Conservation (phyloP, 305 asterid species). For the Fraxinus paxiana region DNA sequence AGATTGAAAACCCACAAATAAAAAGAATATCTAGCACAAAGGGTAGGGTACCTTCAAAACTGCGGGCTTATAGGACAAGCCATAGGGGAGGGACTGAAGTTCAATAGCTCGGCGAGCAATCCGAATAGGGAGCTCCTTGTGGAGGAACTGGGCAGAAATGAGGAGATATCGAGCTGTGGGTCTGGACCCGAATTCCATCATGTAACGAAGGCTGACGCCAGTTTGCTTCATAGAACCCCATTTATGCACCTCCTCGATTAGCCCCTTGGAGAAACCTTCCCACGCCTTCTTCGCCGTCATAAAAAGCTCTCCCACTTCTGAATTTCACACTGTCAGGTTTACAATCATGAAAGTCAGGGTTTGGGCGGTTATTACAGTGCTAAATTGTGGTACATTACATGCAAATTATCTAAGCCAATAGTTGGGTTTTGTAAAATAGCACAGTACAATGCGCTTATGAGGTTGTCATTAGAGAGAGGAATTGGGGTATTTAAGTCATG, state of each 20-base stretch:
- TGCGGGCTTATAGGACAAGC: slow-evolving; percentile 72
- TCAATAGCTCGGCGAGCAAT: slow-evolving; percentile 85
- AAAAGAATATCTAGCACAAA: neutral
- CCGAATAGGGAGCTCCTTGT: slow-evolving; percentile 78
- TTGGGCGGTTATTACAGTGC: neutral
- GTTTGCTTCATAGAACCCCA: slow-evolving; percentile 83
- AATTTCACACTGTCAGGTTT: neutral
- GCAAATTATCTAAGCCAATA: neutral
- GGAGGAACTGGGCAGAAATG: slow-evolving; percentile 81
- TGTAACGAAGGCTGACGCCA: slow-evolving; percentile 85
- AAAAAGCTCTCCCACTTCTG: no score
- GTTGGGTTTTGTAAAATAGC: neutral
- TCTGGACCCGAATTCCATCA: slow-evolving; percentile 86
- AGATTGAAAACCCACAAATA: neutral
- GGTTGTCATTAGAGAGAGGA: neutral
- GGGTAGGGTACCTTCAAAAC: slow-evolving; percentile 51
- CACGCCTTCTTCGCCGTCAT: slow-evolving; percentile 76
- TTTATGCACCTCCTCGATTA: slow-evolving; percentile 62
- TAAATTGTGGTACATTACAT: neutral
- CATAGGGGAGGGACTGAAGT: slow-evolving; percentile 70
- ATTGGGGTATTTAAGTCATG: no score
- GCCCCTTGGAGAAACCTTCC: slow-evolving; percentile 48
- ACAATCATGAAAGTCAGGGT: neutral
- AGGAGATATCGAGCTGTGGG: slow-evolving; percentile 67
- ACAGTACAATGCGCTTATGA: neutral